These are phyloP conservation scores for Nicotiana sylvestris DNA, from an alignment of 257 asterid species.

Conservation along the genomic window DNA sequence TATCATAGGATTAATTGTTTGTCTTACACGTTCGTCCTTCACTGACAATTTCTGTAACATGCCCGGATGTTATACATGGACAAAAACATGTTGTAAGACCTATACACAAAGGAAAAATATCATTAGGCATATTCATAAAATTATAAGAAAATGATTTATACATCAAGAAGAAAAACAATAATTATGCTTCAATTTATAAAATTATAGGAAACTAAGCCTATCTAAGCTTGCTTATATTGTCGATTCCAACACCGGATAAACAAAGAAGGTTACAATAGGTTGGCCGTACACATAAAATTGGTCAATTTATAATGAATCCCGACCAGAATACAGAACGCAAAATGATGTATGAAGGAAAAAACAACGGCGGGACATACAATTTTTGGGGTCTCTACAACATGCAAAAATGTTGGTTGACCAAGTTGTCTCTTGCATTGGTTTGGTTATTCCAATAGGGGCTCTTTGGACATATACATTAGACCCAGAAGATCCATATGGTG, in stretches of 20 bases:
- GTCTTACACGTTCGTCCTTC: conserved; percentile 33
- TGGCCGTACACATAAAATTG: too few relatives aligned
- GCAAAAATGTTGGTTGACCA: conserved; percentile 24
- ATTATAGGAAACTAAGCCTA: not conserved
- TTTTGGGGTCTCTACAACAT: conserved; percentile 14
- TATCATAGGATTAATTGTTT: not conserved
- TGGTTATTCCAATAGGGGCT: conserved; percentile 11
- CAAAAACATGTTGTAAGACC: conserved; percentile 21
- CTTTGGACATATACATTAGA: conserved; percentile 7
- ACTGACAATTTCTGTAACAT: conserved; percentile 26
- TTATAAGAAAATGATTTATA: not conserved
- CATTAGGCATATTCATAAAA: not conserved
- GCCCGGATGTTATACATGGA: conserved; percentile 29
- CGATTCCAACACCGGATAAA: not conserved
- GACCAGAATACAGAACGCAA: too few relatives aligned
- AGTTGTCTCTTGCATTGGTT: conserved; percentile 12
- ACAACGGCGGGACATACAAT: not conserved
- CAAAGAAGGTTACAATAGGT: too few relatives aligned
- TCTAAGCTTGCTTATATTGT: not conserved
- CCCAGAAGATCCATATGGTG: conserved; percentile 2
- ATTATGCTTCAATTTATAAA: not conserved
- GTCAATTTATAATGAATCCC: too few relatives aligned
- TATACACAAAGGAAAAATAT: not conserved
- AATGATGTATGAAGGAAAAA: too few relatives aligned
- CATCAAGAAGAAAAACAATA: not conserved